Percentiles rank a stretch among this genome's conserved stretches.
Evolutionary conservation across 2,329 filamentous ascomycete species (phyloP).

Genomic region (Endocalyx cinctus): DNA sequence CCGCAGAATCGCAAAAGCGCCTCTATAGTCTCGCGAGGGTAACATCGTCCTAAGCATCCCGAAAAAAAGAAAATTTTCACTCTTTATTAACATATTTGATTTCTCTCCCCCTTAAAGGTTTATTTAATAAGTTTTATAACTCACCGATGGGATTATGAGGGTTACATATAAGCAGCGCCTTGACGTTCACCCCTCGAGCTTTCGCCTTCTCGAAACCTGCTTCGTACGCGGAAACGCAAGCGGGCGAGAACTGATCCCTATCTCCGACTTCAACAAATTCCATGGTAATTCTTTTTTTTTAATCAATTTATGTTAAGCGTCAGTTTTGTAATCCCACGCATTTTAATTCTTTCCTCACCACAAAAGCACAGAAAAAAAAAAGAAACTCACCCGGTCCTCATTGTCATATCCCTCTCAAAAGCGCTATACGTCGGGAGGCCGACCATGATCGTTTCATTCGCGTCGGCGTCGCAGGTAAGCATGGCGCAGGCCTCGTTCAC

Average conservation of each 20-base stretch:
- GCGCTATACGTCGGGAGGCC: slow-evolving; percentile 16
- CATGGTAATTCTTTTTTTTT: too few relatives aligned
- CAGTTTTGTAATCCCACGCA: too few relatives aligned
- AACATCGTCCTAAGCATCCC: slow-evolving; percentile 12
- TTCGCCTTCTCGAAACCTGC: slow-evolving; percentile 14
- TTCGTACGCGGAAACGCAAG: slow-evolving; percentile 14
- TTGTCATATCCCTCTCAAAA: slow-evolving; percentile 14
- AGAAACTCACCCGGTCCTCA: slow-evolving; percentile 20
- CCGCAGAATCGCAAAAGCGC: slow-evolving; percentile 16
- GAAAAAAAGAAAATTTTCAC: too few relatives aligned
- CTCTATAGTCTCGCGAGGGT: slow-evolving; percentile 14
- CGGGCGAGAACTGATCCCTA: slow-evolving; percentile 15
- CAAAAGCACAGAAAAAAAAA: too few relatives aligned
- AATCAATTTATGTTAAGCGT: too few relatives aligned
- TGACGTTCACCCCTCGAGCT: slow-evolving; percentile 12
- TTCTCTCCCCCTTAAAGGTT: too few relatives aligned
- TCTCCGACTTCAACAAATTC: slow-evolving; percentile 17
- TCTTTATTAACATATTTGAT: too few relatives aligned
- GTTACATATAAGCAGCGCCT: slow-evolving; percentile 16
- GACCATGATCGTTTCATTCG: slow-evolving; percentile 14
- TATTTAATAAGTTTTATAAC: too few relatives aligned
- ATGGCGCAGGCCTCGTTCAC: slow-evolving; percentile 18
- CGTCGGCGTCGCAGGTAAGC: slow-evolving; percentile 15
- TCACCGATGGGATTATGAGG: slow-evolving; percentile 19
- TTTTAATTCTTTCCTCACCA: too few relatives aligned